Conservation (phyloP, 2,329 filamentous ascomycete genomes). For the Westerdykella ornata region DNA sequence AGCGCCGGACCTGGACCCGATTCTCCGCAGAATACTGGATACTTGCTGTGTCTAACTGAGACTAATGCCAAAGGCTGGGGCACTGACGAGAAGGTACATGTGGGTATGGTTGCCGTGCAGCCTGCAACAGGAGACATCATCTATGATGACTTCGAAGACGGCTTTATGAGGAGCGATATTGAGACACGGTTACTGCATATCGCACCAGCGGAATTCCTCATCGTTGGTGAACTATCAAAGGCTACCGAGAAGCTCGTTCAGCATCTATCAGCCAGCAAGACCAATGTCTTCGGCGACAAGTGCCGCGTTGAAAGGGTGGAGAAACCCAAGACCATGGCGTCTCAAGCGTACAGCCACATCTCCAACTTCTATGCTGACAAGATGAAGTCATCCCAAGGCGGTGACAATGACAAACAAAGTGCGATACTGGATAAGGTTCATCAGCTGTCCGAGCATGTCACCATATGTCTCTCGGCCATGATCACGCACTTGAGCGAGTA, state of each 20-base stretch:
- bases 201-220: slow-evolving; percentile 87
- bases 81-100: slow-evolving; percentile 86
- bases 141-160: slow-evolving; percentile 92
- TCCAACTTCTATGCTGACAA: slow-evolving; percentile 88
- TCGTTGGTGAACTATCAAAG: slow-evolving; percentile 83
- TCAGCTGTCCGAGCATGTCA: slow-evolving; percentile 75
- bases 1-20: slow-evolving; percentile 43
- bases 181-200: slow-evolving; percentile 95
- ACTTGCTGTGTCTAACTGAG: slow-evolving; percentile 88
- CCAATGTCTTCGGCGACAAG: slow-evolving; percentile 86
- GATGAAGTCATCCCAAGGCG: slow-evolving; percentile 49
- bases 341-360: slow-evolving; percentile 81
- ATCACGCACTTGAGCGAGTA: slow-evolving; percentile 89
- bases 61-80: slow-evolving; percentile 69
- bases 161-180: slow-evolving; percentile 94
- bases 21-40: slow-evolving; percentile 59
- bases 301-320: slow-evolving; percentile 75
- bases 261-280: slow-evolving; percentile 79
- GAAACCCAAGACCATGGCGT: slow-evolving; percentile 72
- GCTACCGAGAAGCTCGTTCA: slow-evolving; percentile 88
- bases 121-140: slow-evolving; percentile 93
- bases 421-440: slow-evolving; percentile 80
- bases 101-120: slow-evolving; percentile 89
- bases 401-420: slow-evolving; percentile 34
- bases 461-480: slow-evolving; percentile 91